A percentile compares a stretch with the other conserved stretches of the same genome.
Conservation (phyloP, 345 rosid species). For the Eucalyptus lansdowneana region DNA sequence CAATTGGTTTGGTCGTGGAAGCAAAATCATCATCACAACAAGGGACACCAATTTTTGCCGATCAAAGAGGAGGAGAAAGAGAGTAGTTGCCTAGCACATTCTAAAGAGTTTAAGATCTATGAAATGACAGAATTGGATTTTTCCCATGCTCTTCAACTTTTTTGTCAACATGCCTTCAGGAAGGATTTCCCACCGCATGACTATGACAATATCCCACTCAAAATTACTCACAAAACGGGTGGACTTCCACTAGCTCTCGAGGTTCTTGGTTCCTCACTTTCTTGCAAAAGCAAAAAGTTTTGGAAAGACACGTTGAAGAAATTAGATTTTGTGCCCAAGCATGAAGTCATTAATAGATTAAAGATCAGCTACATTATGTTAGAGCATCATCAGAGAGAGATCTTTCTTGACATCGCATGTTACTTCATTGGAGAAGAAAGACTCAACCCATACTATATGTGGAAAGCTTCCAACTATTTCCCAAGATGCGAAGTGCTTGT, state of each 20-base stretch:
- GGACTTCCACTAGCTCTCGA: not conserved
- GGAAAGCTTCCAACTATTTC: not conserved
- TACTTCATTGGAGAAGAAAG: not conserved
- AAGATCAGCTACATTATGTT: not conserved
- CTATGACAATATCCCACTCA: rapidly evolving
- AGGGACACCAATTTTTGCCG: not conserved
- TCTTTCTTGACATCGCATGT: not conserved
- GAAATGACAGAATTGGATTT: not conserved
- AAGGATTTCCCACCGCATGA: rapidly evolving
- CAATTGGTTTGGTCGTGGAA: not conserved
- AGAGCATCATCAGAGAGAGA: not conserved
- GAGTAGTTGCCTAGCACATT: not conserved
- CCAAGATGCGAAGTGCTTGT: rapidly evolving
- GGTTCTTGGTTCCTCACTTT: not conserved
- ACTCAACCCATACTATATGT: not conserved
- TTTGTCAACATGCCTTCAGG: not conserved
- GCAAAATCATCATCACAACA: not conserved
- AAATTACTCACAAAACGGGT: rapidly evolving
- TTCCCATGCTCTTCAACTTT: rapidly evolving
- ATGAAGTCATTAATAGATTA: not conserved
- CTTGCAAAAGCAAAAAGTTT: rapidly evolving
- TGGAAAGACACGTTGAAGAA: not conserved
- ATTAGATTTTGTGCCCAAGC: not conserved
- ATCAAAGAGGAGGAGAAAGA: not conserved
- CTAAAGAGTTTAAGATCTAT: not conserved